Evolutionary conservation across 1,284 basidiomycete genomes (phyloP), one percentile per base, ranked within the genome.

Genomic region (Ustilago esculenta): DNA sequence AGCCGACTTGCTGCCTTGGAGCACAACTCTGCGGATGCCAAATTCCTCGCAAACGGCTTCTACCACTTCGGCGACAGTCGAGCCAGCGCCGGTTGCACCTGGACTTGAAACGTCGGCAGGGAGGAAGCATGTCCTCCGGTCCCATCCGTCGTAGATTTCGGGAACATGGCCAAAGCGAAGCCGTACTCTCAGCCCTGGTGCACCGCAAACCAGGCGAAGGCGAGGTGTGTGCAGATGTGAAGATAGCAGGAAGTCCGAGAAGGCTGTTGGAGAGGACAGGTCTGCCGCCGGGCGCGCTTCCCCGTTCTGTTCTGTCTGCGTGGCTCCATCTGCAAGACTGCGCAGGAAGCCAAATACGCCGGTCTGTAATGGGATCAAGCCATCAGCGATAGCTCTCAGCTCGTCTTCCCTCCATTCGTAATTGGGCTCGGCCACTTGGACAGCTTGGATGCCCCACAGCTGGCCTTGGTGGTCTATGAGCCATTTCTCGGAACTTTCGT

Each of bases 221-320:
- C 85, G 82, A 12, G 90, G 88, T 2, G 85, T 84, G 78, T 90
- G 89, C 12, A 90, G 84, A 78, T 90, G 88, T 0, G 87, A 86
- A 1, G 90, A 90, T 56, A 90, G 83, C 4, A 87, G 86, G 75
- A 91, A 92, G 11, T 88, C 85, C 11, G 90, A 90, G 41, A 64
- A 73, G 25, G 56, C 58, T 0, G 71, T 55, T 29, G 56, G 55
- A 45, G 65, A 57, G 11, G 48, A 60, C n/a, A 52, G 47, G 35
- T 91, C 90, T 7, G 87, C 86, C 74, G 91, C 89, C 32, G 92
- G 90, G 1, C 88, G 87, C 2, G 90, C 90, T 83, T 92, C 90
- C 2, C 90, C 89, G 87, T 91, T 87, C 76, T 91, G 92, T 75
- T 87, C 89, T 52, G 90, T 85, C 7, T 87, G 87, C n/a, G 89